Evolutionary conservation across 352 stramenopile species (phyloP).

Genomic region (Hyaloperonospora brassicae): DNA sequence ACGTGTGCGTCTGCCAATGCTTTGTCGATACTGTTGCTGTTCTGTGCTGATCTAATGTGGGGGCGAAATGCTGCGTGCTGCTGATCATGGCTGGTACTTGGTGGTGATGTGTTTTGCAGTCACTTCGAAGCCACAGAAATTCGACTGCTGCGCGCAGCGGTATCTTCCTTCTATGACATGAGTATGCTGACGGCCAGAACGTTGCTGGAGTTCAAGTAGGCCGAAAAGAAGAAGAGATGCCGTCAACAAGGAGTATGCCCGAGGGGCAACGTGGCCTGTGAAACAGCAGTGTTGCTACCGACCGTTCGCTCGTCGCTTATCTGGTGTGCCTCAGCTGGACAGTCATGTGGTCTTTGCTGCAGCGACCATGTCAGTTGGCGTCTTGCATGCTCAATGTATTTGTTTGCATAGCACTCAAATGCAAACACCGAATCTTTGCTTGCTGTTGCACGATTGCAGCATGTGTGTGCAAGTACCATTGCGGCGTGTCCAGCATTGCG

Average conservation of each 20-base stretch:
- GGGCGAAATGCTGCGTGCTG: not conserved
- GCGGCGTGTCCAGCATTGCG: too few relatives aligned
- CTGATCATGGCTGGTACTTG: slow-evolving; percentile 5
- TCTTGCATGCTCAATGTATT: too few relatives aligned
- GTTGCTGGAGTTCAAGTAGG: slow-evolving; percentile 81
- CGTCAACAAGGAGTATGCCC: too few relatives aligned
- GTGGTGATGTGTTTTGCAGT: slow-evolving; percentile 28
- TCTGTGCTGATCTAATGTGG: slow-evolving; percentile 3
- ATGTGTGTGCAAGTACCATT: too few relatives aligned
- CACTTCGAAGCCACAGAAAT: slow-evolving; percentile 80
- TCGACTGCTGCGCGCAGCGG: slow-evolving; percentile 69
- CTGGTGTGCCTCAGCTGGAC: too few relatives aligned
- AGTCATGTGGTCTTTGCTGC: too few relatives aligned
- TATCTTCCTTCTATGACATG: slow-evolving; percentile 87
- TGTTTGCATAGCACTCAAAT: too few relatives aligned
- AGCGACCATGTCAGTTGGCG: too few relatives aligned
- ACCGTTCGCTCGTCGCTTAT: too few relatives aligned
- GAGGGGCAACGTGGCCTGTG: not conserved
- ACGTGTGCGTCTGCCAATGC: slow-evolving; percentile 43
- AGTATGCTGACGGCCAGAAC: slow-evolving; percentile 58
- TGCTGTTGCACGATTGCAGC: too few relatives aligned
- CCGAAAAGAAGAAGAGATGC: too few relatives aligned
- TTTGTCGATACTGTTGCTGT: not conserved
- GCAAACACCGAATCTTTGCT: too few relatives aligned
- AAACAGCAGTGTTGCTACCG: not conserved